Percentiles rank a stretch among this genome's conserved stretches.
Conservation (phyloP, 139 green algal species). For the Picochlorum sp. region DNA sequence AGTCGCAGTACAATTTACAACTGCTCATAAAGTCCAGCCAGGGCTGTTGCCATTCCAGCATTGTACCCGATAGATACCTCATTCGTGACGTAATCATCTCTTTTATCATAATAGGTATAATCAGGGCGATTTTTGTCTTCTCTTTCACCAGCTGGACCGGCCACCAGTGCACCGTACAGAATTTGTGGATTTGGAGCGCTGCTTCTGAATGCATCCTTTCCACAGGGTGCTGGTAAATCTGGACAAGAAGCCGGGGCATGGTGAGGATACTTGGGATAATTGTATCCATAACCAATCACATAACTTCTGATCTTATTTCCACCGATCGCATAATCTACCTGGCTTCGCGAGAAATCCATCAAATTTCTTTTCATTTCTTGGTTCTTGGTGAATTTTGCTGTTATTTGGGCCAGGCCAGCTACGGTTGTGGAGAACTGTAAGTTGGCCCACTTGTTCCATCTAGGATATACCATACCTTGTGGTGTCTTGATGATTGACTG, state of each 20-base stretch:
- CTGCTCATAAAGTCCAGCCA: constrained; percentile 11
- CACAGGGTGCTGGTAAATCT: constrained; percentile 22
- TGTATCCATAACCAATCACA: constrained; percentile 33
- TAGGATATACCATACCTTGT: neutral
- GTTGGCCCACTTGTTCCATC: constrained; percentile 1
- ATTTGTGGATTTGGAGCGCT: constrained; percentile 15
- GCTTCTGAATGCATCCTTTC: constrained; percentile 22
- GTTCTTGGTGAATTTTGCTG: constrained; percentile 1
- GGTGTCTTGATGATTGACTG: neutral
- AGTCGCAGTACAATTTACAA: constrained; percentile 20
- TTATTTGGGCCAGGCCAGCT: neutral
- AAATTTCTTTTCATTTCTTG: neutral
- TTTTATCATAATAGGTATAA: constrained; percentile 17
- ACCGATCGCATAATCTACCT: constrained; percentile 23
- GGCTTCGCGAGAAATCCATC: neutral
- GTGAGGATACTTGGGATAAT: constrained; percentile 21
- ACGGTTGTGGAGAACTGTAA: constrained; percentile 1
- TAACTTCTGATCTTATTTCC: constrained; percentile 14
- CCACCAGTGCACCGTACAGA: constrained; percentile 28
- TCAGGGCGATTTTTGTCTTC: constrained; percentile 3
- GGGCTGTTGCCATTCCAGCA: constrained; percentile 10
- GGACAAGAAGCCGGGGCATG: constrained; percentile 40
- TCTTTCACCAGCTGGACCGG: constrained; percentile 2
- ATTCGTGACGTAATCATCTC: constrained; percentile 27
- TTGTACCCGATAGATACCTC: constrained; percentile 27